Percentiles rank a stretch among this genome's conserved stretches.
phyloP scores from a whole-genome alignment of 2,329 filamentous ascomycete genomes.

The Ampelomyces quisqualis region DNA sequence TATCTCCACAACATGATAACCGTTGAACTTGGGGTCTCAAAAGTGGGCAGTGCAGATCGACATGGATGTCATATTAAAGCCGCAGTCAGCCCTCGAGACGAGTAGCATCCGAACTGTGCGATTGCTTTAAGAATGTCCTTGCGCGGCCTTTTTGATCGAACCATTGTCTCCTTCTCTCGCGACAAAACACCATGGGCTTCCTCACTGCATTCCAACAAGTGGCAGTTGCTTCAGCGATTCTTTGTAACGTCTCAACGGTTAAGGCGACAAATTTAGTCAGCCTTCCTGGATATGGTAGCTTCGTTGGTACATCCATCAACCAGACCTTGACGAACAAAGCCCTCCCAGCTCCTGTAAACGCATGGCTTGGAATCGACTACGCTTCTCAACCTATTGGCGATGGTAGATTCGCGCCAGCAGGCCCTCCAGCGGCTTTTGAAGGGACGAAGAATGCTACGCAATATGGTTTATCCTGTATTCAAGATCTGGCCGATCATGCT shows the following conservation, averaged over 20 bases:
- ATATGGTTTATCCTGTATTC: conserved; percentile 47
- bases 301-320: conserved; percentile 41
- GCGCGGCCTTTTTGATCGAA: not conserved
- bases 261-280: conserved; percentile 10
- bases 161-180: not conserved
- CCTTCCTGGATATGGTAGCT: conserved; percentile 44
- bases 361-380: conserved; percentile 53
- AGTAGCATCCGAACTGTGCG: not conserved
- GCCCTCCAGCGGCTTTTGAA: conserved; percentile 42
- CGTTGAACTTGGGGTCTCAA: no score
- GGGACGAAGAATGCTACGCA: conserved; percentile 41
- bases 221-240: not conserved
- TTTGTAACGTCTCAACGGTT: not conserved
- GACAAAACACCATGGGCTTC: not conserved
- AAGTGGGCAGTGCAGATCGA: not conserved
- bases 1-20: no score
- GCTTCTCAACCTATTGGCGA: conserved; percentile 43
- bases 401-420: conserved; percentile 43
- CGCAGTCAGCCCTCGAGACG: not conserved
- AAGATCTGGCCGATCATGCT: conserved; percentile 42
- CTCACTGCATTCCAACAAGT: not conserved
- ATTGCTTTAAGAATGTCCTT: not conserved
- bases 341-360: conserved; percentile 44
- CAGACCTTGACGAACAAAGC: conserved; percentile 40
- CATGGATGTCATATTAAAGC: not conserved